A percentile compares a stretch with the other conserved stretches of the same genome.
Evolutionary conservation across 2,329 filamentous ascomycete genomes (phyloP).

Genomic region (Fusarium virguliforme): DNA sequence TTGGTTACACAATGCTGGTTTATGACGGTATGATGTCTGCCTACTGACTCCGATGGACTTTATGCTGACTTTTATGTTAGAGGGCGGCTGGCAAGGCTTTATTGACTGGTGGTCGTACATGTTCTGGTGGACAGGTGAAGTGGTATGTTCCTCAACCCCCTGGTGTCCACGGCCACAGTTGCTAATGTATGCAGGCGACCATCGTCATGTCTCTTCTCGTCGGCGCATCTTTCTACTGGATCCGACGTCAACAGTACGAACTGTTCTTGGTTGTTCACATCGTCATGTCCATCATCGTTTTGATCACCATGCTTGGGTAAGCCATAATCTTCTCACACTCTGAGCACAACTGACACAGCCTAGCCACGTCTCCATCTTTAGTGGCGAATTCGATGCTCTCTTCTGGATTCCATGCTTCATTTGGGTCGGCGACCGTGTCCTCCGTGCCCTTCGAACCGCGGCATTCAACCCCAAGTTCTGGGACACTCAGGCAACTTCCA

Average conservation of each 20-base stretch:
- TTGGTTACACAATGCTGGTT: conserved; percentile 70
- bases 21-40: conserved; percentile 50
- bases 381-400: conserved; percentile 64
- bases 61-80: conserved; percentile 44
- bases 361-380: conserved; percentile 69
- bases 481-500: conserved; percentile 55
- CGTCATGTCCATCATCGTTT: conserved; percentile 64
- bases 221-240: conserved; percentile 65
- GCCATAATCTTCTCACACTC: conserved; percentile 32
- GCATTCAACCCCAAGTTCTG: conserved; percentile 60
- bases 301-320: conserved; percentile 68
- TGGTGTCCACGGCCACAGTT: rapidly evolving
- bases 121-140: conserved; percentile 67
- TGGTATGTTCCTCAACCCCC: conserved; percentile 54
- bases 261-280: conserved; percentile 67
- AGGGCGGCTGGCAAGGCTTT: conserved; percentile 59
- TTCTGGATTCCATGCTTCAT: conserved; percentile 66
- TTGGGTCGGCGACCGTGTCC: conserved; percentile 66
- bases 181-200: conserved; percentile 54
- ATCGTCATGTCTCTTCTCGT: conserved; percentile 64
- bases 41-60: rapidly evolving
- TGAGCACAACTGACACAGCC: conserved; percentile 12
- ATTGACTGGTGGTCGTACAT: conserved; percentile 58
- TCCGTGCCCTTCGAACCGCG: conserved; percentile 62
- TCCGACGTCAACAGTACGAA: conserved; percentile 70